phyloP scores from a whole-genome alignment of 2,329 filamentous ascomycete genomes.

The Aspergillus neotritici region DNA sequence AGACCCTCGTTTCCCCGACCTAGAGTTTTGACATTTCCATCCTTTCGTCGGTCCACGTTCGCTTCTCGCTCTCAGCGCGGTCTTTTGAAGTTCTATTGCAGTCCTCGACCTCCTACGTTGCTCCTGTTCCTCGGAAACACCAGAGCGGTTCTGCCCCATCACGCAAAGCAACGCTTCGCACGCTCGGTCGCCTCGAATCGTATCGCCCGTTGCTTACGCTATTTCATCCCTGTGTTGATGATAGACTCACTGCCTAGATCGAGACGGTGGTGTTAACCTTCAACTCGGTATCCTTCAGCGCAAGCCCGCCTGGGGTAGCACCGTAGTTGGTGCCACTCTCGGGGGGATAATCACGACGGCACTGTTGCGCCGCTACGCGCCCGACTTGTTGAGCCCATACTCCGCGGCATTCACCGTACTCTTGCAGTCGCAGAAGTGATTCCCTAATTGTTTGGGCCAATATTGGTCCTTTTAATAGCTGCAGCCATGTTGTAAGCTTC shows the following conservation, averaged over 20 bases:
- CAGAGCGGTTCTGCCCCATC: too few relatives aligned
- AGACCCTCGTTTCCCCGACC: too few relatives aligned
- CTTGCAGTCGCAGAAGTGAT: neutral
- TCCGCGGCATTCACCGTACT: slow-evolving; percentile 1
- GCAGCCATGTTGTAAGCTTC: slow-evolving; percentile 21
- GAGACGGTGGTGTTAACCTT: neutral
- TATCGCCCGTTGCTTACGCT: too few relatives aligned
- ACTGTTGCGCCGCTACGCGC: slow-evolving; percentile 4
- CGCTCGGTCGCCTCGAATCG: too few relatives aligned
- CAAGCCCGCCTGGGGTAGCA: slow-evolving; percentile 8
- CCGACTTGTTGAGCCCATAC: neutral
- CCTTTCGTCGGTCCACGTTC: slow-evolving; percentile 1
- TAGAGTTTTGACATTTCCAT: neutral
- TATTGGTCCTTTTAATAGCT: too few relatives aligned
- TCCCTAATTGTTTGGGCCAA: too few relatives aligned
- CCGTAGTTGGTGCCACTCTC: slow-evolving; percentile 11
- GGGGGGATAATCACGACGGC: slow-evolving; percentile 6
- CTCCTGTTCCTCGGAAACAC: too few relatives aligned
- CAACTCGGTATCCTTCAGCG: neutral
- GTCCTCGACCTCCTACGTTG: too few relatives aligned
- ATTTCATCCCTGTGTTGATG: too few relatives aligned
- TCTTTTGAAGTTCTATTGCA: too few relatives aligned
- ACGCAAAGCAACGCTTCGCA: too few relatives aligned
- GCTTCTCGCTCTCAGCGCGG: neutral
- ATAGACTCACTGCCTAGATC: neutral